phyloP scores from a whole-genome alignment of 2,329 filamentous ascomycete genomes.

The Dothistroma pini region DNA sequence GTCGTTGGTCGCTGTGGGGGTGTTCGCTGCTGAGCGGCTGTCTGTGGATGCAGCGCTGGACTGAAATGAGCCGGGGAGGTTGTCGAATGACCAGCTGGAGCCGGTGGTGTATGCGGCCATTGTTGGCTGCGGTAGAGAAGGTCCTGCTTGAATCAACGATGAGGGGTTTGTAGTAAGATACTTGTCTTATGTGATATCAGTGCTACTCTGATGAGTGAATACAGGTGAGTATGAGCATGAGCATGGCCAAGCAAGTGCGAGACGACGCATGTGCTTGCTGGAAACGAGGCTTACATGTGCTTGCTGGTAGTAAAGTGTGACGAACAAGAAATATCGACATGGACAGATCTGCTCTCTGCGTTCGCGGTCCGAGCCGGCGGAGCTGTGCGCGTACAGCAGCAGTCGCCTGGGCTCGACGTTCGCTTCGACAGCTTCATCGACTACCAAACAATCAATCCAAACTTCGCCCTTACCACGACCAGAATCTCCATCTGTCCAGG shows the following conservation, averaged over 20 bases:
- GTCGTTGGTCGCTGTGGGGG: background rate
- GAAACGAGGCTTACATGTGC: no score
- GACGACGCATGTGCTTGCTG: background rate
- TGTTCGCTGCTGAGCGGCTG: background rate
- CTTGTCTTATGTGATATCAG: background rate
- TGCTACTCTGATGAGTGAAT: background rate
- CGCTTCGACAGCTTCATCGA: conserved; percentile 2
- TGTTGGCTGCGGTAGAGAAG: conserved; percentile 1
- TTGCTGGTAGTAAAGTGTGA: no score
- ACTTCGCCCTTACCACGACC: background rate
- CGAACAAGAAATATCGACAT: no score
- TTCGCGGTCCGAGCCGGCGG: background rate
- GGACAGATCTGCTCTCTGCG: background rate
- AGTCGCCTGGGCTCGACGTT: background rate
- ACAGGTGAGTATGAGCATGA: background rate
- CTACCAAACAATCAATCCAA: background rate
- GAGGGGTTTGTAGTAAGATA: background rate
- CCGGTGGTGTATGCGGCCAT: conserved; percentile 44
- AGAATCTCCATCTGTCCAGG: background rate
- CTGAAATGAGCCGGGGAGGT: conserved; percentile 36
- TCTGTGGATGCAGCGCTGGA: background rate
- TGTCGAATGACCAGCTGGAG: conserved; percentile 47
- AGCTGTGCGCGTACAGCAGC: background rate
- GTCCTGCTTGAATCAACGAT: conserved; percentile 8
- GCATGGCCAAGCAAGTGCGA: background rate